Evolutionary conservation across 257 asterid species (phyloP).

Genomic region (Petunia axillaris): DNA sequence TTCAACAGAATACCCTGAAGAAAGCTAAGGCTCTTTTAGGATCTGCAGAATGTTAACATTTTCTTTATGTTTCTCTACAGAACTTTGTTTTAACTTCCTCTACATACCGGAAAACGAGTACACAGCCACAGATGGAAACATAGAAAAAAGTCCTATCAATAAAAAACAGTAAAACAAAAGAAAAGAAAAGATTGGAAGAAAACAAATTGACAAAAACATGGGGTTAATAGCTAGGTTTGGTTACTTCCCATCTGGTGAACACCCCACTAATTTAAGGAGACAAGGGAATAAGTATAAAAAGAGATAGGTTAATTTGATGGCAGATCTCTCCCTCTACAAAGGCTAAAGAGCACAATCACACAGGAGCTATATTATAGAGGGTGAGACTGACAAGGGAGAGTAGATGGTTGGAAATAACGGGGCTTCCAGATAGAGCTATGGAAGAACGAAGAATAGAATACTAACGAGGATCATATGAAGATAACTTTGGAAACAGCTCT

Average conservation of each 20-base stretch:
- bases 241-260: not conserved
- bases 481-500: too few species aligned
- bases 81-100: not conserved
- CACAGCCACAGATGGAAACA: not conserved
- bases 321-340: too few species aligned
- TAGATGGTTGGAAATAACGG: too few species aligned
- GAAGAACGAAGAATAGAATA: too few species aligned
- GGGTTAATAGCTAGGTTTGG: conserved; percentile 16
- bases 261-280: too few species aligned
- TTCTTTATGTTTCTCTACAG: not conserved
- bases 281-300: too few species aligned
- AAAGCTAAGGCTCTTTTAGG: not conserved
- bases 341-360: too few species aligned
- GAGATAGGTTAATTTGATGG: too few species aligned
- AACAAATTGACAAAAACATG: conserved; percentile 1
- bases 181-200: not conserved
- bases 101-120: not conserved
- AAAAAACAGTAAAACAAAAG: not conserved
- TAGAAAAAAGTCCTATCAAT: not conserved
- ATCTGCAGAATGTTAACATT: not conserved
- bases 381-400: too few species aligned
- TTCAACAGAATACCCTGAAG: not conserved
- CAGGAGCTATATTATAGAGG: too few species aligned
- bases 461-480: too few species aligned
- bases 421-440: too few species aligned